Evolutionary conservation across 225 moss, liverwort and hornwort genomes (phyloP).

Genomic region (Pseudisothecium myosuroides): DNA sequence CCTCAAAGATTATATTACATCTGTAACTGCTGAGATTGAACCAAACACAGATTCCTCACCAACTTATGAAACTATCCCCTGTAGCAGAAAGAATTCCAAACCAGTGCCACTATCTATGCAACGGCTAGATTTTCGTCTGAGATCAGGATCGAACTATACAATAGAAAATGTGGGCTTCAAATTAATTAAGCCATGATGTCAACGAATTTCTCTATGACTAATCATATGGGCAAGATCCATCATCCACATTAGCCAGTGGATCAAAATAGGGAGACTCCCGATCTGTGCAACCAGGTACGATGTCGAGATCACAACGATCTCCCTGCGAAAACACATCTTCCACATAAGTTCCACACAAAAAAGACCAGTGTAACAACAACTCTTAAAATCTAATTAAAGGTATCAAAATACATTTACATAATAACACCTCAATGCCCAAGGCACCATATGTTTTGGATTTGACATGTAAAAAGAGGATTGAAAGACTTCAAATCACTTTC

Average conservation of each 20-base stretch:
- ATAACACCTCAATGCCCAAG: too few species aligned
- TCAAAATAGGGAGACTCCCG: conserved; percentile 62
- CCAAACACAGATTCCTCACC: not conserved
- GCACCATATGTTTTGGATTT: too few species aligned
- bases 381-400: too few species aligned
- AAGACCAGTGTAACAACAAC: too few species aligned
- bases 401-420: too few species aligned
- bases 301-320: conserved; percentile 80
- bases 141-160: not conserved
- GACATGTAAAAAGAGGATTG: not conserved
- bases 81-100: not conserved
- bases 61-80: not conserved
- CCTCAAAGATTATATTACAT: not conserved
- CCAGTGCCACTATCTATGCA: not conserved
- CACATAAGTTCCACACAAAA: not conserved
- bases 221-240: conserved; percentile 73
- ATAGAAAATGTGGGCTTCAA: not conserved
- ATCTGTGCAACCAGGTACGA: conserved; percentile 85
- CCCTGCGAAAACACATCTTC: conserved; percentile 45
- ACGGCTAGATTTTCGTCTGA: not conserved
- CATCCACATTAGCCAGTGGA: conserved; percentile 78
- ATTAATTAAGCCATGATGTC: not conserved
- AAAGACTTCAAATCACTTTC: not conserved
- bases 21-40: not conserved
- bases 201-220: conserved; percentile 10